A percentile compares a stretch with the other conserved stretches of the same genome.
Evolutionary conservation across 2,329 filamentous ascomycete species (phyloP).

Genomic region (Xylaria polymorpha): DNA sequence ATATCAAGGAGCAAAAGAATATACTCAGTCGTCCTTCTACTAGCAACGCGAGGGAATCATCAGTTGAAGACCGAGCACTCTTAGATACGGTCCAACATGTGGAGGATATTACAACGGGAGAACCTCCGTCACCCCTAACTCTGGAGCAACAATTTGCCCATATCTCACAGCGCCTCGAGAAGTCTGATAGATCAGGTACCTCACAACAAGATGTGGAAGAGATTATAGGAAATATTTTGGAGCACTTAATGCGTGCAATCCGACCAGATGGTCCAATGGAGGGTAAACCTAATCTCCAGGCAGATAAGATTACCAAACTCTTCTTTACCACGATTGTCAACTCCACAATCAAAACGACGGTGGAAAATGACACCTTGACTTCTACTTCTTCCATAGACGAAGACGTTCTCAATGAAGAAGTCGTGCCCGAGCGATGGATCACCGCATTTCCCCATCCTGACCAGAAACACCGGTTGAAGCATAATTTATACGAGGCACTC

Average conservation of each 20-base stretch:
- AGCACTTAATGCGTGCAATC: slow-evolving; percentile 90
- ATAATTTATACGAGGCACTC: slow-evolving; percentile 84
- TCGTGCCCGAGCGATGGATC: slow-evolving; percentile 72
- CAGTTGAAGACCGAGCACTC: slow-evolving; percentile 28
- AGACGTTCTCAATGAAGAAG: slow-evolving; percentile 62
- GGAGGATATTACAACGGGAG: slow-evolving; percentile 47
- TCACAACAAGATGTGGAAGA: slow-evolving; percentile 96
- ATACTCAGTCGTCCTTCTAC: not conserved
- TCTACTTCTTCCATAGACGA: slow-evolving; percentile 50
- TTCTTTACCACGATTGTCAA: slow-evolving; percentile 73
- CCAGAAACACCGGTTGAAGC: slow-evolving; percentile 54
- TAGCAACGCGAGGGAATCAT: not conserved
- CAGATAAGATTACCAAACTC: slow-evolving; percentile 80
- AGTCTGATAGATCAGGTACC: slow-evolving; percentile 62
- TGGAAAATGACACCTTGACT: slow-evolving; percentile 39
- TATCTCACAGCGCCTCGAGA: slow-evolving; percentile 56
- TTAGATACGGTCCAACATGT: slow-evolving; percentile 33
- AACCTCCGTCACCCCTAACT: slow-evolving; percentile 47
- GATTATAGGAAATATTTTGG: slow-evolving; percentile 91
- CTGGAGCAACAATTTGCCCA: slow-evolving; percentile 59
- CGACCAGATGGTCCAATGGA: slow-evolving; percentile 72
- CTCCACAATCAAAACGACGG: slow-evolving; percentile 64
- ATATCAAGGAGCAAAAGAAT: slow-evolving; percentile 34
- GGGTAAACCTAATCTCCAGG: slow-evolving; percentile 75
- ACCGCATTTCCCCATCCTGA: slow-evolving; percentile 66